Percentiles rank a stretch among this genome's conserved stretches.
Evolutionary conservation across 257 asterid genomes (phyloP).

Genomic region (Striga asiatica): DNA sequence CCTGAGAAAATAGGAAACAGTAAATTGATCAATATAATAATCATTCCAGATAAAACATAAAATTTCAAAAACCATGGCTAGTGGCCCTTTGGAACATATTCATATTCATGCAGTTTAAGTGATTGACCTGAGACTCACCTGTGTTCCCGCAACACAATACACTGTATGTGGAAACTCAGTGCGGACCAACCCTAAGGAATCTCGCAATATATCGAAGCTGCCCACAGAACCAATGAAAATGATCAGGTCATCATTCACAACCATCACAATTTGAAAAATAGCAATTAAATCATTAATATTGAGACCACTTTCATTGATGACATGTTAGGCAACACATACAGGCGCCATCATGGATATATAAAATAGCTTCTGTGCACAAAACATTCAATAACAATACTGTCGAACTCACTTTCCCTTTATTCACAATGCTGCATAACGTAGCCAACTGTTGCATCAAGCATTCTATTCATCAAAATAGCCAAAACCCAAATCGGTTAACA

Average conservation of each 20-base stretch:
- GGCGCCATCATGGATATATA: too few species aligned
- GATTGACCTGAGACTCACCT: slow-evolving; percentile 18
- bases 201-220: slow-evolving; percentile 85
- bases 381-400: too few species aligned
- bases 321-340: too few species aligned
- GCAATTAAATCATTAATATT: not conserved
- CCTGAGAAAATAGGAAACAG: slow-evolving; percentile 29
- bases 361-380: slow-evolving; percentile 1
- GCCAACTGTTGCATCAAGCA: not conserved
- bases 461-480: too few species aligned
- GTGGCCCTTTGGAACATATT: not conserved
- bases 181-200: slow-evolving; percentile 20
- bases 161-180: too few species aligned
- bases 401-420: not conserved
- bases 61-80: not conserved
- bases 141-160: too few species aligned
- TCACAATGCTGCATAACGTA: too few species aligned
- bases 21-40: slow-evolving; percentile 3
- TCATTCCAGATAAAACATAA: not conserved
- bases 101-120: not conserved
- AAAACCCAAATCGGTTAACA: too few species aligned
- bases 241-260: not conserved
- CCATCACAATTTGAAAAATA: not conserved
- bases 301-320: too few species aligned
- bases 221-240: slow-evolving; percentile 13